These are phyloP conservation scores for Wallemia mellicola DNA, from an alignment of 1,284 basidiomycete species.

Conservation along the genomic window DNA sequence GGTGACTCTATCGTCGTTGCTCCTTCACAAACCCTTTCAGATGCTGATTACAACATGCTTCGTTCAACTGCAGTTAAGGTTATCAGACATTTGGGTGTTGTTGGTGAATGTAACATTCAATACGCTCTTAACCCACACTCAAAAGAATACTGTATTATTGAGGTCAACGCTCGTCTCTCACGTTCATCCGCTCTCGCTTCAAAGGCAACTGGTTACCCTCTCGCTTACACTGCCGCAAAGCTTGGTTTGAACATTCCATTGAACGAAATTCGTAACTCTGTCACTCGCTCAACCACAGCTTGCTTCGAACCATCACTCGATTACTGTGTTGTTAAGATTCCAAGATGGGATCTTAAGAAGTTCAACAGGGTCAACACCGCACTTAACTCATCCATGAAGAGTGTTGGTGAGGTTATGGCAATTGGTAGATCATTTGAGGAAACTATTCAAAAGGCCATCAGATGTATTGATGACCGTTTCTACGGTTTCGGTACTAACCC, in stretches of 20 bases:
- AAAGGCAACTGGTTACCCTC: conserved; percentile 91
- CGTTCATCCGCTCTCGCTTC: conserved; percentile 92
- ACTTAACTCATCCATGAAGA: conserved; percentile 88
- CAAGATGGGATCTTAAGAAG: conserved; percentile 96
- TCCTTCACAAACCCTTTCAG: conserved; percentile 90
- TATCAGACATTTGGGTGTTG: conserved; percentile 82
- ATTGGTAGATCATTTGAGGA: conserved; percentile 96
- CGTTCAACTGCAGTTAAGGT: conserved; percentile 93
- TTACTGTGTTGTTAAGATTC: conserved; percentile 93
- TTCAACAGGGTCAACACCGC: conserved; percentile 68
- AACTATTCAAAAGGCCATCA: conserved; percentile 89
- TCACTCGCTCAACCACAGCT: conserved; percentile 80
- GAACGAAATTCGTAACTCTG: conserved; percentile 90
- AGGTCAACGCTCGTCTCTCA: conserved; percentile 96
- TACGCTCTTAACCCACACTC: conserved; percentile 87
- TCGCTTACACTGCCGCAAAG: conserved; percentile 95
- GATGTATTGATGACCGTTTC: conserved; percentile 84
- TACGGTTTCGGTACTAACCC: conserved; percentile 51
- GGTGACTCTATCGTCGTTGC: conserved; percentile 98
- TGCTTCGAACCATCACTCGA: conserved; percentile 97
- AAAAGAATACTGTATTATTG: conserved; percentile 94
- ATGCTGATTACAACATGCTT: conserved; percentile 94
- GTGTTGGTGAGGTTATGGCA: conserved; percentile 96
- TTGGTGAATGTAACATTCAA: conserved; percentile 97
- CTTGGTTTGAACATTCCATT: conserved; percentile 85